Conservation (phyloP, 2,329 filamentous ascomycete species). For the Monilinia vaccinii-corymbosi region DNA sequence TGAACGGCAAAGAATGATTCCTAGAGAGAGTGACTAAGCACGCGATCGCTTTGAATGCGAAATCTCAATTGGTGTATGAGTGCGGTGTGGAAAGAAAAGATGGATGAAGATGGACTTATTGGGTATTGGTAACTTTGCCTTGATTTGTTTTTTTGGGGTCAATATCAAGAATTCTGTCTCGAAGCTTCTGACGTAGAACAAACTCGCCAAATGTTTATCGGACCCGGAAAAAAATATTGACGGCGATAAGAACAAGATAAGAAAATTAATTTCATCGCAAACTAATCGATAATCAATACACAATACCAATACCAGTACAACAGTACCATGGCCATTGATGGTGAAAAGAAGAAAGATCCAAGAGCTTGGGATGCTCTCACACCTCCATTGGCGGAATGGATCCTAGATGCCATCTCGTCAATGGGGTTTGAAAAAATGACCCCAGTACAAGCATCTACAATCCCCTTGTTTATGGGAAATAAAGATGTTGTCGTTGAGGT, state of each 20-base stretch:
- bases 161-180: not conserved
- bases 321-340: conserved; percentile 2
- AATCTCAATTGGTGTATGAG: not conserved
- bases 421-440: conserved; percentile 87
- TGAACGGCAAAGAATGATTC: not conserved
- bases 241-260: conserved; percentile 11
- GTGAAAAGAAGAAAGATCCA: conserved; percentile 36
- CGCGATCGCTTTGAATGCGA: not conserved
- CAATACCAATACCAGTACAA: not conserved
- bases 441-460: conserved; percentile 86
- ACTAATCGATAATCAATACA: not conserved
- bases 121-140: too few relatives aligned
- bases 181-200: not conserved
- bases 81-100: not conserved
- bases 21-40: conserved; percentile 7
- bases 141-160: too few relatives aligned
- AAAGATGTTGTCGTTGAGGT: conserved; percentile 89
- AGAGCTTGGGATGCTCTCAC: conserved; percentile 60
- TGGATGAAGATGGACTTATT: not conserved
- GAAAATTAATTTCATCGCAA: conserved; percentile 2
- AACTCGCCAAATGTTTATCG: not conserved
- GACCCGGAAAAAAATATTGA: not conserved
- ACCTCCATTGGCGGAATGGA: conserved; percentile 70
- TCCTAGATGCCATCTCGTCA: conserved; percentile 69
- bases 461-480: conserved; percentile 80